phyloP scores from a whole-genome alignment of 768 basidiomycete genomes.

The Trametes maxima region DNA sequence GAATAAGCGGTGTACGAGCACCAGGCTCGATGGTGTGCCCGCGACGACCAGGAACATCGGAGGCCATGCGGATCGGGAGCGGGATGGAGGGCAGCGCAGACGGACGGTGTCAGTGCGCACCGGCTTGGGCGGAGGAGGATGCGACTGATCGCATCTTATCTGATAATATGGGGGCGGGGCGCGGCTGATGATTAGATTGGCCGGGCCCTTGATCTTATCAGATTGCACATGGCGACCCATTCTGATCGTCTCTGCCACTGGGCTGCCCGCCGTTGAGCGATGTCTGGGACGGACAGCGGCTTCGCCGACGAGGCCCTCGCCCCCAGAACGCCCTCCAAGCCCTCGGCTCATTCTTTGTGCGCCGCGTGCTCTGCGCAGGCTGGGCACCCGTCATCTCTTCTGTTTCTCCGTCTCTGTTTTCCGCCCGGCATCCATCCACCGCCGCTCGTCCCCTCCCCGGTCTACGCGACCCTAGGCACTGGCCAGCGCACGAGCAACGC shows the following conservation, averaged over 20 bases:
- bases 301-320: neutral
- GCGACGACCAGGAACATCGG: constrained; percentile 1
- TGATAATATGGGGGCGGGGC: constrained; percentile 16
- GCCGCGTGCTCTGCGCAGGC: neutral
- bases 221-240: constrained; percentile 16
- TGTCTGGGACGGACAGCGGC: neutral
- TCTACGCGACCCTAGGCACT: constrained; percentile 10
- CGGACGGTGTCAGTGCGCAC: neutral
- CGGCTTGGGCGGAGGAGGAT: constrained; percentile 1
- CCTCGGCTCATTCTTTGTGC: constrained; percentile 3
- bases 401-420: neutral
- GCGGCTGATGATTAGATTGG: constrained; percentile 12
- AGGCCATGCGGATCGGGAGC: constrained; percentile 12
- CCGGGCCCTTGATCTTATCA: constrained; percentile 21
- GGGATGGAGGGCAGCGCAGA: neutral
- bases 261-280: neutral
- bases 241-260: constrained; percentile 1
- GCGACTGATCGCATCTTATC: constrained; percentile 17
- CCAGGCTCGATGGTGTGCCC: neutral
- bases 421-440: constrained; percentile 4
- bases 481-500: neutral
- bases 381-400: constrained; percentile 5
- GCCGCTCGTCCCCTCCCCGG: constrained; percentile 1
- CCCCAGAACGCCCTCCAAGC: neutral
- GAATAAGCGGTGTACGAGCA: neutral